Evolutionary conservation across 2,329 filamentous ascomycete species (phyloP), one percentile per base, ranked within the genome.

Genomic region (Aureobasidium uvarum): DNA sequence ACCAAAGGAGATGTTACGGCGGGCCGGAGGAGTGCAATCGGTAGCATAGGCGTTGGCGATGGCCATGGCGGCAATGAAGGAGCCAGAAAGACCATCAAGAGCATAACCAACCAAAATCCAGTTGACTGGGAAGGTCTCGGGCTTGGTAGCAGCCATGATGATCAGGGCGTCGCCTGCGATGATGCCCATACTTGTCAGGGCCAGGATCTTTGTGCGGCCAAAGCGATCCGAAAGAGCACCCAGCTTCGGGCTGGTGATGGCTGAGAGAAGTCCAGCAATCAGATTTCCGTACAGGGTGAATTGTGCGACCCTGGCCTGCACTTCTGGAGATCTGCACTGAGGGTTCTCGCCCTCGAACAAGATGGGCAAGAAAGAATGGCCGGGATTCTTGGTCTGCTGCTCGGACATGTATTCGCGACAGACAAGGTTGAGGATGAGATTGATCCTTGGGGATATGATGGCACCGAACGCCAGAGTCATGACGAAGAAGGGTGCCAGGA

Each of bases 381-480:
- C 79, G 0, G 89, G 87, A 68, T 91, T 82, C 10, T 77, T 70
- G 4, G 82, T 74, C 8, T 84, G 81, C 74, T 84, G 80, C 71
- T 96, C 89, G 28, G 87, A 83, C 69, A 95, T 89, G 76, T 96
- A 96, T 67, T 90, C 84, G 68, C 87, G 85, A 76, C 95, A 99
- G 62, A 98, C 86, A 33, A 99, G 82, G 66, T 88, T 84, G 67
- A 96, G 83, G 68, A 96, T 91, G 77, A 97, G 79, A 73, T 96
- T 96, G 68, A 96, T 82, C 75, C 90, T 95, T 11, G 94, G 93
- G 10, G 97, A 91, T 8, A 95, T 81, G 7, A 91, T 85, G 65
- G 91, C 92, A 38, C 94, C 95, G 76, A 95, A 94, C 0, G 93
- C 92, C 63, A 96, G 80, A 0, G 92, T 91, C 74, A 92, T 94